Conservation (phyloP, 768 basidiomycete genomes). For the Termitomyces sp. region DNA sequence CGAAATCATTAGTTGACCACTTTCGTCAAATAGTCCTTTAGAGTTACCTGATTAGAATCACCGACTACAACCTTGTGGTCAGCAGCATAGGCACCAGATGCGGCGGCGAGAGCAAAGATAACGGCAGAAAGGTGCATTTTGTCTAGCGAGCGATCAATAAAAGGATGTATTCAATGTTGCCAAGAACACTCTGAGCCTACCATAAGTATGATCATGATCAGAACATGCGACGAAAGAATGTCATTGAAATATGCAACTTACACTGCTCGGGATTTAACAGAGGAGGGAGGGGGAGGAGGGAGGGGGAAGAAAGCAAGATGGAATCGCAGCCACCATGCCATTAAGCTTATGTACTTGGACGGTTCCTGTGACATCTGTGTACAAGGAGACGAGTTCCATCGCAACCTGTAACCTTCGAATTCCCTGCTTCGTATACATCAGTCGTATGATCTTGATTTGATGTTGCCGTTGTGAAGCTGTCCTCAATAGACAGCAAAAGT, state of each 20-base stretch:
- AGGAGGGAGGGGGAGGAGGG: constrained; percentile 19
- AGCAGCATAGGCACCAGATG: constrained; percentile 31
- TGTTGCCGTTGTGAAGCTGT: not conserved
- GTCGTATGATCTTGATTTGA: not conserved
- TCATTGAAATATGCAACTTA: constrained; percentile 18
- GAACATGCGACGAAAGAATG: not conserved
- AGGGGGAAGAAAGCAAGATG: constrained; percentile 1
- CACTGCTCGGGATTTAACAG: constrained; percentile 41
- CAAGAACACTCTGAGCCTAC: constrained; percentile 29
- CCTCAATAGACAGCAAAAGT: not conserved
- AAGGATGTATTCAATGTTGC: constrained; percentile 1
- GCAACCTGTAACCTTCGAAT: not conserved
- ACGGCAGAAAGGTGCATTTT: constrained; percentile 50
- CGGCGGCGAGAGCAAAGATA: constrained; percentile 34
- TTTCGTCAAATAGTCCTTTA: not conserved
- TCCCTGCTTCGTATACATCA: not conserved
- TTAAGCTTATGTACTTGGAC: not conserved
- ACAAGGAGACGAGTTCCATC: constrained; percentile 7
- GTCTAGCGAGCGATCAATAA: constrained; percentile 13
- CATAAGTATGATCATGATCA: constrained; percentile 2
- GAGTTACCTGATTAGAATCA: constrained; percentile 24
- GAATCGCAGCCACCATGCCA: not conserved
- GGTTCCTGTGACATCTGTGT: constrained; percentile 1
- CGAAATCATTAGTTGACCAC: not conserved
- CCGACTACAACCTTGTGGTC: constrained; percentile 37